Percentiles rank a stretch among this genome's conserved stretches.
These are phyloP conservation scores for Phallus indusiatus DNA, from an alignment of 768 basidiomycete genomes.

Conservation along the genomic window DNA sequence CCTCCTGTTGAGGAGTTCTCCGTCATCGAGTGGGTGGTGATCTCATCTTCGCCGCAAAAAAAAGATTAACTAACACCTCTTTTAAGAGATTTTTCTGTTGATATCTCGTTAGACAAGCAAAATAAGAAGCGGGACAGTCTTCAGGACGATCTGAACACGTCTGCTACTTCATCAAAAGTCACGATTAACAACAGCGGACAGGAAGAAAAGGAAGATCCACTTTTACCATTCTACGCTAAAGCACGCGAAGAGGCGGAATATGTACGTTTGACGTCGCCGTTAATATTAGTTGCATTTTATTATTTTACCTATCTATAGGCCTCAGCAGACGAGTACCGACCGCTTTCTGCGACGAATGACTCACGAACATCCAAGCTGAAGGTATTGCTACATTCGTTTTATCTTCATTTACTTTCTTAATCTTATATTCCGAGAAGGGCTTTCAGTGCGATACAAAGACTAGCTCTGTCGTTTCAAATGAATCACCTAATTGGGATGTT, in stretches of 20 bases:
- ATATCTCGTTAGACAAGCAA: constrained; percentile 16
- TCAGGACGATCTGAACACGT: constrained; percentile 1
- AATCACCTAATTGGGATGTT: constrained; percentile 60
- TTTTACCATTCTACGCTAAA: constrained; percentile 53
- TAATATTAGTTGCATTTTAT: neutral
- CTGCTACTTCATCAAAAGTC: neutral
- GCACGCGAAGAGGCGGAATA: constrained; percentile 42
- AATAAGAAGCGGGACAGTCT: constrained; percentile 1
- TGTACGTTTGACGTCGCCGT: constrained; percentile 11
- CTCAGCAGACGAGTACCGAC: constrained; percentile 19
- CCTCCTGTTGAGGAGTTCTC: neutral
- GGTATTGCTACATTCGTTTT: neutral
- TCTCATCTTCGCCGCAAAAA: neutral
- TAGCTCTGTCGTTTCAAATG: constrained; percentile 17
- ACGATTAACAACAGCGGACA: neutral
- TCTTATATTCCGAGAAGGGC: constrained; percentile 30
- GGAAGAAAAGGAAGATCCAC: constrained; percentile 34
- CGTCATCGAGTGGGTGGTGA: constrained; percentile 2
- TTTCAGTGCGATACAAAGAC: constrained; percentile 54
- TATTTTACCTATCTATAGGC: constrained; percentile 8
- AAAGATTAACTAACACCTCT: neutral
- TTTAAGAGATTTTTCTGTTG: constrained; percentile 1
- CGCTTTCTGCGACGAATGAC: neutral
- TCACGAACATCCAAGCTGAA: neutral
- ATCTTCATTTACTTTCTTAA: neutral